Conservation (phyloP, 164 flowering plant genomes). For the Macadamia integrifolia region DNA sequence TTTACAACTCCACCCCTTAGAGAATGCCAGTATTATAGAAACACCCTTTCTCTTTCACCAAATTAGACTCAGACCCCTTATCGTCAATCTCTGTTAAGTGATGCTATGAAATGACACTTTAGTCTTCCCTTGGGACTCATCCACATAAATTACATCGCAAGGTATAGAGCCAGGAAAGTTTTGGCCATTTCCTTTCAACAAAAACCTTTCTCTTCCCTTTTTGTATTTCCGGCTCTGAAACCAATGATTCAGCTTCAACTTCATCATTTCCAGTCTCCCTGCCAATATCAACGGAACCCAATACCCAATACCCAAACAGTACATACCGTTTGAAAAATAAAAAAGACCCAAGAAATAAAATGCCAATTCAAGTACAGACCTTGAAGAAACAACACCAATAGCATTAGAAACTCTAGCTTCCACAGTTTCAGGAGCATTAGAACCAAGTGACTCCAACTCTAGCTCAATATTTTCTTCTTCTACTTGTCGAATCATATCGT, state of each 20-base stretch:
- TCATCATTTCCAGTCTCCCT: slow-evolving; percentile 14
- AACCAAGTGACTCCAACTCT: slow-evolving; percentile 2
- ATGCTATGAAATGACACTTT: too few relatives aligned
- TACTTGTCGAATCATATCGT: slow-evolving; percentile 1
- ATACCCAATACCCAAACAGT: slow-evolving; percentile 50
- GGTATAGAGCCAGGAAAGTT: too few relatives aligned
- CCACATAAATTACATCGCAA: too few relatives aligned
- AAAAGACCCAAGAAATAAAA: slow-evolving; percentile 44
- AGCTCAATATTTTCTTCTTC: not conserved
- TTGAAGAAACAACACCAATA: slow-evolving; percentile 16
- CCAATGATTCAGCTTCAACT: slow-evolving; percentile 6
- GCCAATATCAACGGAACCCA: slow-evolving; percentile 25
- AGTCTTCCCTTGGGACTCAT: too few relatives aligned
- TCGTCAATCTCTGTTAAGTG: too few relatives aligned
- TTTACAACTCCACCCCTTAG: too few relatives aligned
- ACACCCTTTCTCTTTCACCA: too few relatives aligned
- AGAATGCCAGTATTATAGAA: too few relatives aligned
- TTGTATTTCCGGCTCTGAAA: slow-evolving; percentile 6
- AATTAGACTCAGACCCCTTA: too few relatives aligned
- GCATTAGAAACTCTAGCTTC: slow-evolving; percentile 14
- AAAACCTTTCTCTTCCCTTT: slow-evolving; percentile 12
- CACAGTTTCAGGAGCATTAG: not conserved
- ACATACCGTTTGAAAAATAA: slow-evolving; percentile 57
- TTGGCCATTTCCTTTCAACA: not conserved
- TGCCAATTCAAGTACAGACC: slow-evolving; percentile 26